These are phyloP conservation scores for Takashimella tepidaria DNA, from an alignment of 1,284 basidiomycete genomes.

Conservation along the genomic window DNA sequence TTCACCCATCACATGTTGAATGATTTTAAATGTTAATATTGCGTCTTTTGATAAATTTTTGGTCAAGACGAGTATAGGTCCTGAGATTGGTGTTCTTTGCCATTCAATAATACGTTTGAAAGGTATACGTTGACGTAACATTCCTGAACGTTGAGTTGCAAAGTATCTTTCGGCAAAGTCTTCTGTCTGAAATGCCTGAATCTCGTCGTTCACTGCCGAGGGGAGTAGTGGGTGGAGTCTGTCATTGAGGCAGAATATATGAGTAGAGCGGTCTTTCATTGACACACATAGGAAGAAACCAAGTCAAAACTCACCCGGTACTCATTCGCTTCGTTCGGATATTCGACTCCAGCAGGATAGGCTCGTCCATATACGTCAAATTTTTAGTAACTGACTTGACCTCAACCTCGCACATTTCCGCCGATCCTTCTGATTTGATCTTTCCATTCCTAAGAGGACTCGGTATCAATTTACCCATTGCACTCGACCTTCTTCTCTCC, in stretches of 20 bases:
- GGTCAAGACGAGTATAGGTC: conserved; percentile 67
- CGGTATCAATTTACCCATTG: background rate
- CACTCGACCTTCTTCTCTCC: conserved; percentile 3
- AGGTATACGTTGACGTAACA: conserved; percentile 65
- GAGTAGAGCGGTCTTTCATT: too few relatives aligned
- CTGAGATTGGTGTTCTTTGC: conserved; percentile 70
- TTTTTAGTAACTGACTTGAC: background rate
- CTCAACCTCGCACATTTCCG: background rate
- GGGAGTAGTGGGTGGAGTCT: conserved; percentile 68
- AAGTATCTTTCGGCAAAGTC: conserved; percentile 82
- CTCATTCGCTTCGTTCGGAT: conserved; percentile 50
- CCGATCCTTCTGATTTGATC: background rate
- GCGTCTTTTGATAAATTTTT: conserved; percentile 63
- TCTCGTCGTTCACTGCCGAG: conserved; percentile 69
- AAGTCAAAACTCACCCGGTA: conserved; percentile 56
- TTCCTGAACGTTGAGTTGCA: conserved; percentile 75
- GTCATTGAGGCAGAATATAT: background rate
- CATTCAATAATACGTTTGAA: conserved; percentile 80
- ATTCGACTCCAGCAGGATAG: conserved; percentile 57
- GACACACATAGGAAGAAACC: background rate
- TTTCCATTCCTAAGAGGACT: background rate
- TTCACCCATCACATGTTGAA: conserved; percentile 88
- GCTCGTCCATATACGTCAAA: conserved; percentile 43
- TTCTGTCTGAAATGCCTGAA: conserved; percentile 74
- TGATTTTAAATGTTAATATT: conserved; percentile 75